Base-by-base conservation (phyloP, 345 rosid genomes). In the Iberis pinnata region DNA sequence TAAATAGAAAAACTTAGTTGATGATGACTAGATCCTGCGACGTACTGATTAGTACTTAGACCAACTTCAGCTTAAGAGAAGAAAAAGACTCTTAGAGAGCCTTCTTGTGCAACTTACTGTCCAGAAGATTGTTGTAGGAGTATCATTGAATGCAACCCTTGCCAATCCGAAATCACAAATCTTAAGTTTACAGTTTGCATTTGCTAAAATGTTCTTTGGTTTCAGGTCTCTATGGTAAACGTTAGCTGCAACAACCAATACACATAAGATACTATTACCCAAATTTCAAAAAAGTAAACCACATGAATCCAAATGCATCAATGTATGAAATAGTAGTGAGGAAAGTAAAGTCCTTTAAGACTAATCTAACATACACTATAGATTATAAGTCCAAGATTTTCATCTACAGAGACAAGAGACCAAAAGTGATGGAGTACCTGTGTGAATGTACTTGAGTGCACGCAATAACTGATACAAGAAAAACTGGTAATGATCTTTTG, bases 91-190 rank as follows among this genome's bases (percentile, higher is more conserved):
- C 14, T 35, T 36, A 18, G 18, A 43, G 39, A 43, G 50, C 22
- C 26, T 36, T 40, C 29, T 54, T 16, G 9, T 19, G 36, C 18
- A 33, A 53, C 83, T 27, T 79, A 90, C 98, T 49, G 96, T 90
- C 98, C 98, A 90, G 76, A 90, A 82, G 63, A 87, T 70, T 12
- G 96, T 82, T 5, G 92, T 67, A 10, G 96, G 95, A 1, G 89
- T 82, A 65, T 90, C 98, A 72, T 55, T 87, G 71, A 90, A 90
- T 14, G 98, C 88, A 74, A 84, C 98, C 62, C 98, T 80, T 40
- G 98, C 98, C 60, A 90, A 69, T 35, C 98, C 96, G 67, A 90
- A 90, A 73, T 90, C 98, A 56, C 98, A 90, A 12, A 90, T 79
- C 75, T 90, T 90, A 46, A 90, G 89, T 61, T 90, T 90, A 72